These are phyloP conservation scores for Agapanthus africanus DNA, from an alignment of 106 monocot genomes.

Conservation along the genomic window DNA sequence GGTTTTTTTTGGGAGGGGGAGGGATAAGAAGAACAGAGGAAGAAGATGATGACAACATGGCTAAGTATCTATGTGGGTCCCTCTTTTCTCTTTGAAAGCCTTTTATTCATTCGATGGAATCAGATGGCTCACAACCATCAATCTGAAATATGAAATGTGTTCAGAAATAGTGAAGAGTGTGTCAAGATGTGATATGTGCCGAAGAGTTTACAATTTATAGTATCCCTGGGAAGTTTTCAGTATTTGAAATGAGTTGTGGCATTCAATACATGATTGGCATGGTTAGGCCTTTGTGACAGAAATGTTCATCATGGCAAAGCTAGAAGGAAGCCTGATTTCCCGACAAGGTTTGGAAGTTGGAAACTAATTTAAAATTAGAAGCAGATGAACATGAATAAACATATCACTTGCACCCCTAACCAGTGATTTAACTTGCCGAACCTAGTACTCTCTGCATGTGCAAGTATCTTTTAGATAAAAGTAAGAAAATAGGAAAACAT, in stretches of 20 bases:
- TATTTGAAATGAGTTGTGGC: background rate
- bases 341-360: background rate
- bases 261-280: background rate
- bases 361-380: background rate
- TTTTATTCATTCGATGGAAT: no score
- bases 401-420: background rate
- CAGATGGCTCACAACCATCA: background rate
- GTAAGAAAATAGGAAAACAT: background rate
- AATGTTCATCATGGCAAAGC: no score
- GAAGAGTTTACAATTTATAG: background rate
- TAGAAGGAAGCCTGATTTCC: background rate
- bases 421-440: background rate
- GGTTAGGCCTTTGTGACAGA: background rate
- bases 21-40: no score
- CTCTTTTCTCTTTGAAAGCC: no score
- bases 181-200: background rate
- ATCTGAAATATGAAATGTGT: background rate
- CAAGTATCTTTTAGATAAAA: background rate
- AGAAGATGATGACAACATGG: no score
- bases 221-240: background rate
- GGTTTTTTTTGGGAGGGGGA: no score
- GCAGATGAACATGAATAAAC: background rate
- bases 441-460: background rate
- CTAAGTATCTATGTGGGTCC: no score
- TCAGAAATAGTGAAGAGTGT: background rate